Base-by-base conservation (phyloP, 192 early-diverging fungal genomes). In the Kickxella alabastrina region DNA sequence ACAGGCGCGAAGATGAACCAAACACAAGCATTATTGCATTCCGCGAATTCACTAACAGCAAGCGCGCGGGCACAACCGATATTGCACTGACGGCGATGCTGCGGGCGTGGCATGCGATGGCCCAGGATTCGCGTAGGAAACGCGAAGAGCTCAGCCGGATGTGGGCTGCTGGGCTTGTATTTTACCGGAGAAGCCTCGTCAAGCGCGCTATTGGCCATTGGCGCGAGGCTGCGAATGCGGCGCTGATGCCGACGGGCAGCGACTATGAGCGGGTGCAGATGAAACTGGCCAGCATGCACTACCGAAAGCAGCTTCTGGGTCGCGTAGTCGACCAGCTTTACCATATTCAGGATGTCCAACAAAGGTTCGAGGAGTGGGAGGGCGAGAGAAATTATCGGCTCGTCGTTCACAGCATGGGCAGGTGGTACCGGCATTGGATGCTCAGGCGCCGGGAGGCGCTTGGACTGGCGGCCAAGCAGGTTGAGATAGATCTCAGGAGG, bases 81-180 rank as follows among this genome's bases (percentile, higher is more conserved):
- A 67, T 75, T 18, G 59, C 56, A 1, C 38, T 59, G 12, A 29
- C 52, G 1, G 10, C 49, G 14, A 46, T 75, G 0, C 32, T 75
- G 13, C 71, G 65, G 19, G 28, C 28, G 27, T 75, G 71, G 71
- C 55, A 43, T 0, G 21, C 34, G 3, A 75, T 75, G 55, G 62
- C 71, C 9, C 24, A 39, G 17, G 53, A 47, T 9, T 17, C 25
- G 28, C 48, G 35, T 23, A 19, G 2, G 1, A 57, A 61, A 21
- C 69, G 69, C 28, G 54, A 73, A 8, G 54, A 65, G 41, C 26
- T 73, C 10, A 24, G 60, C 13, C 5, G 17, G n/a, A 57, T 54
- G 54, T 73, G 69, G 69, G 38, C 22, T 4, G 34, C 44, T 4
- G 71, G 64, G 22, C 43, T 57, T 35, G 38, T 10, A 23, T 52